Conservation (phyloP, 2,329 filamentous ascomycete genomes). For the Calonectria pteridis region DNA sequence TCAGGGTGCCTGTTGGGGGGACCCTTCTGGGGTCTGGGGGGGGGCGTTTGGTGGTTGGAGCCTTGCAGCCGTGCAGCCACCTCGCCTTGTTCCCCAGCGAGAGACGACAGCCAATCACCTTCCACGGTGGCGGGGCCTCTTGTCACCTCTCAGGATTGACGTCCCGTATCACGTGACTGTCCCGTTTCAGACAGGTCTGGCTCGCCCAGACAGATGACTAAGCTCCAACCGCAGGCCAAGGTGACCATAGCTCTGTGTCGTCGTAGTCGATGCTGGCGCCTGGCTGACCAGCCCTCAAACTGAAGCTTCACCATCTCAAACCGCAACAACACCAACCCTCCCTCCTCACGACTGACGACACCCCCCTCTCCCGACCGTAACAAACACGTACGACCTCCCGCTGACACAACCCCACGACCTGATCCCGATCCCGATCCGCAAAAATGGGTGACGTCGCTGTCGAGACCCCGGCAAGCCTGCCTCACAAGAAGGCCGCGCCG, state of each 20-base stretch:
- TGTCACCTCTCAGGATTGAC: conserved; percentile 1
- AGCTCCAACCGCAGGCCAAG: conserved; percentile 31
- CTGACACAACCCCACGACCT: neutral
- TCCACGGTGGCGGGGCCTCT: neutral
- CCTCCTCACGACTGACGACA: conserved; percentile 24
- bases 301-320: conserved; percentile 40
- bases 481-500: conserved; percentile 84
- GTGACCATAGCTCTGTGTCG: conserved; percentile 44
- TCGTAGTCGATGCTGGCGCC: conserved; percentile 46
- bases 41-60: conserved; percentile 27
- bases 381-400: neutral
- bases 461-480: conserved; percentile 81
- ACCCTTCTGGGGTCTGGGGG: conserved; percentile 13
- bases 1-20: conserved; percentile 16
- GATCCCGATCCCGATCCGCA: conserved; percentile 30
- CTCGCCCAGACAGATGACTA: conserved; percentile 35
- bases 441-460: conserved; percentile 90
- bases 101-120: conserved; percentile 36
- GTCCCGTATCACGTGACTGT: conserved; percentile 34
- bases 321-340: conserved; percentile 26
- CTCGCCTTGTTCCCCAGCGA: conserved; percentile 21
- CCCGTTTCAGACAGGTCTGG: neutral
- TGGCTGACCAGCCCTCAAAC: conserved; percentile 41
- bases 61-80: conserved; percentile 36
- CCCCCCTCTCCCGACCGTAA: conserved; percentile 7